Evolutionary conservation across 768 basidiomycete species (phyloP), one percentile per base, ranked within the genome.

Genomic region (Phaeotremella skinneri): DNA sequence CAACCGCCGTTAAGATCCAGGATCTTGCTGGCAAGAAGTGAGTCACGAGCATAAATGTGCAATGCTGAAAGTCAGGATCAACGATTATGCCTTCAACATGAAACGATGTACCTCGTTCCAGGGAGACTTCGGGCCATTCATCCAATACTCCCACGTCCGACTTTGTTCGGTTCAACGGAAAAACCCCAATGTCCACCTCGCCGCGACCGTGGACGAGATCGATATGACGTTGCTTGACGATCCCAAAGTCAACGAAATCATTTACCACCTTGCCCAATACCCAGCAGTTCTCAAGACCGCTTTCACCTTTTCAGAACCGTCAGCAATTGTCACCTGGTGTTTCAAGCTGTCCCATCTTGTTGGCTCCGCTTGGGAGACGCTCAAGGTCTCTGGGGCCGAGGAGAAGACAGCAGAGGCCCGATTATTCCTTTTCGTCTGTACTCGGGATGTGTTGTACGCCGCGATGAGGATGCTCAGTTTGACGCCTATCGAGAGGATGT

Each of bases 1-100:
- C 96, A 69, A 88, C 91, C 0, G 91, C 91, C 2, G 87, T 99
- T 66, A 98, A 97, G 81, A 92, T 99, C 59, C 96, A 99, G 78
- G 92, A 96, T 74, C 92, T 94, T 91, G 83, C 88, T 42, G 91
- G 90, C 14, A 94, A 91, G 76, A 81, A 91, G 91, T 91, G 63
- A 45, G 84, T 67, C 6, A 14, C 16, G 29, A 34, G 21, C 30
- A 55, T 29, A 21, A 53, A 11, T 37, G n/a, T n/a, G n/a, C 14
- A 1, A 23, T 29, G 13, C 27, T 49, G 55, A 13, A 30, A 57
- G n/a, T 32, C 64, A 94, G 92, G 61, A 88, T 96, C 74, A 93
- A 92, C 79, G 91, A 96, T 80, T 98, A 98, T 79, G 87, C 83
- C 1, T 99, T 96, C 79, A 89, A 91, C 78, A 90, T 90, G 87